Evolutionary conservation across 2,329 filamentous ascomycete species (phyloP).

Genomic region (Seiridium unicorne): DNA sequence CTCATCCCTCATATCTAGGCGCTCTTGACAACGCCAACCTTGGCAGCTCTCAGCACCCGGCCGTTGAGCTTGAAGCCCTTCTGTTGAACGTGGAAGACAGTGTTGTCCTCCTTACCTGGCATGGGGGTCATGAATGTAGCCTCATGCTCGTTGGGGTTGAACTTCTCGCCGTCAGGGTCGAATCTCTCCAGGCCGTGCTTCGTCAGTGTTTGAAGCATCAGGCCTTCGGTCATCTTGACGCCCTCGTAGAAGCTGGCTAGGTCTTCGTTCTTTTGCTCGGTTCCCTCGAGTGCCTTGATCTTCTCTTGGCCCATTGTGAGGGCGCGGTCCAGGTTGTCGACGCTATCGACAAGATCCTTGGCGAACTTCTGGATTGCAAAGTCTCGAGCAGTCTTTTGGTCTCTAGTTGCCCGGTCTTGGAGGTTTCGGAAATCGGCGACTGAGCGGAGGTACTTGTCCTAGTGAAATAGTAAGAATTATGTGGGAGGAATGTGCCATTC

Average conservation of each 20-base stretch:
- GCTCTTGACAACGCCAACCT: slow-evolving; percentile 92
- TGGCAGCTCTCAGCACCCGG: slow-evolving; percentile 82
- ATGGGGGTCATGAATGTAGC: slow-evolving; percentile 92
- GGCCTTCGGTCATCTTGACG: slow-evolving; percentile 90
- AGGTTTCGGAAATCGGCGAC: slow-evolving; percentile 98
- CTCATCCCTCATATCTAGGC: slow-evolving; percentile 4
- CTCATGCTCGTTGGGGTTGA: slow-evolving; percentile 96
- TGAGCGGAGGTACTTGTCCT: slow-evolving; percentile 94
- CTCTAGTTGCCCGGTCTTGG: slow-evolving; percentile 88
- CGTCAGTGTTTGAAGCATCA: slow-evolving; percentile 82
- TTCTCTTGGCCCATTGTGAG: slow-evolving; percentile 77
- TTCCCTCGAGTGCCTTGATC: slow-evolving; percentile 50
- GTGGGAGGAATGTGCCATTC: slow-evolving; percentile 1
- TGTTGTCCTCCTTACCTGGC: slow-evolving; percentile 84
- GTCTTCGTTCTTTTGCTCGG: slow-evolving; percentile 52
- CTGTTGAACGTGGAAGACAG: slow-evolving; percentile 88
- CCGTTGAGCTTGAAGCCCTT: slow-evolving; percentile 97
- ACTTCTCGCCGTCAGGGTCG: slow-evolving; percentile 79
- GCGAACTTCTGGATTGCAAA: slow-evolving; percentile 97
- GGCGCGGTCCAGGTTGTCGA: slow-evolving; percentile 97
- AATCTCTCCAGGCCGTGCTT: slow-evolving; percentile 94
- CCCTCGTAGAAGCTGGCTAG: slow-evolving; percentile 81
- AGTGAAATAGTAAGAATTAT: slow-evolving; percentile 7
- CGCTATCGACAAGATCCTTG: slow-evolving; percentile 88
- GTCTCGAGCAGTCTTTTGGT: slow-evolving; percentile 81